Conservation (phyloP, 192 early-diverging fungal genomes). For the Podila epigama region DNA sequence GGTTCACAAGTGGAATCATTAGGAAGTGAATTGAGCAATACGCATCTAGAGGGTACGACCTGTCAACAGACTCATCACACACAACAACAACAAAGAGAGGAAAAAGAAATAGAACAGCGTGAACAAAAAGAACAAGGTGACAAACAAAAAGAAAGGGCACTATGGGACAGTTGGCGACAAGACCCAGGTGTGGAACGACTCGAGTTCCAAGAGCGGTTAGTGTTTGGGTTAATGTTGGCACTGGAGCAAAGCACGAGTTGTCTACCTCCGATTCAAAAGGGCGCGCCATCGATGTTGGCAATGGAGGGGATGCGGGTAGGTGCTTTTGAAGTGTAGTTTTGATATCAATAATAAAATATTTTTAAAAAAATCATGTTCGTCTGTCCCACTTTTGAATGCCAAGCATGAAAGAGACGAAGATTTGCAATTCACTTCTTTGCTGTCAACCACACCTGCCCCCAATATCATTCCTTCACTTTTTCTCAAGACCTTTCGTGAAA, state of each 20-base stretch:
- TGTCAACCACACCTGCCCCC: too few relatives aligned
- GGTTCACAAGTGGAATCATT: neutral
- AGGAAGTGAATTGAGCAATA: neutral
- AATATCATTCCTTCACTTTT: too few relatives aligned
- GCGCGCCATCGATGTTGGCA: conserved; percentile 14
- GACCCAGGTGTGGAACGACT: conserved; percentile 42
- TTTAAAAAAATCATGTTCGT: conserved; percentile 2
- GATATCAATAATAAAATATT: neutral
- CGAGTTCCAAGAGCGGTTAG: conserved; percentile 29
- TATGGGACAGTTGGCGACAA: conserved; percentile 39
- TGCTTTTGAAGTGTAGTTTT: conserved; percentile 20
- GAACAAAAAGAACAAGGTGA: neutral
- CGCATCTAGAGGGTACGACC: too few relatives aligned
- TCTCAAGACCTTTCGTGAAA: too few relatives aligned
- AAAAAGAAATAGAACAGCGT: neutral
- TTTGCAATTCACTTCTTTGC: too few relatives aligned
- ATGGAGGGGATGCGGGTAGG: conserved; percentile 36
- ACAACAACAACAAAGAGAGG: neutral
- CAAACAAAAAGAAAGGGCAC: conserved; percentile 1
- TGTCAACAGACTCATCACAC: too few relatives aligned
- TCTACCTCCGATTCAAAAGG: conserved; percentile 14
- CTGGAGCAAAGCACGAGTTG: conserved; percentile 32
- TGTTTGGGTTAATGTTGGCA: conserved; percentile 24
- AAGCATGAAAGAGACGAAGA: too few relatives aligned
- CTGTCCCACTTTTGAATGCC: too few relatives aligned